Evolutionary conservation across 805 yeast genomes (phyloP), one percentile per base, ranked within the genome.

Genomic region (Nakazawaea wickerhamii): DNA sequence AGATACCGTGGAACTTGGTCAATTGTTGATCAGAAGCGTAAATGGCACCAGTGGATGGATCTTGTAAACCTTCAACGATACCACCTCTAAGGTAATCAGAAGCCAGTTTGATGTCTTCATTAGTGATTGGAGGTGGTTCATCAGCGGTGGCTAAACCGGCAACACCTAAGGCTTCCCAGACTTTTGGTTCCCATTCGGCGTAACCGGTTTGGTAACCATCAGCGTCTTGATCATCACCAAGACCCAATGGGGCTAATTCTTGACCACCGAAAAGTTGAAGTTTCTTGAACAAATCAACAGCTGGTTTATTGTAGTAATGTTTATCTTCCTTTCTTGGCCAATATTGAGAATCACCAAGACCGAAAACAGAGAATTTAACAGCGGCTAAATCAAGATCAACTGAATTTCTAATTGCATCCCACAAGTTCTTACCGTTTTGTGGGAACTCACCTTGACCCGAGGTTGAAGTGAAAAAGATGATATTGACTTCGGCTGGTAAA

Each of bases 241-340:
- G 70, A 15, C 96, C 97, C 35, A 89, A 64, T 3, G 84, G 85
- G 44, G 78, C 75, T 42, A 91, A 65, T 46, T 77, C 79, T 47
- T 72, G 77, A 47, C 84, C 96, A 33, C 95, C 93, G 46, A 87
- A 71, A 45, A 82, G 66, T 49, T 65, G 67, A 48, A 91, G 65
- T 49, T 82, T 79, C 49, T 75, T 75, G 58, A 64, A 69, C 49
- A 91, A 66, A 60, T 89, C 96, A 50, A 73, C 73, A 15, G 83
- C 77, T 13, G 98, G 98, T 61, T 89, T 90, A 70, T 91, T 91
- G 67, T 88, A 91, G 67, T 86, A 91, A 61, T 85, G 91, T 53
- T 81, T 80, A 66, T 91, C 98, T 64, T 91, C 95, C 62, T 87
- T 86, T 67, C 98, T 79, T 54, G 98, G 98, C 98, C 98, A 91